Percentiles rank a stretch among this genome's conserved stretches.
Evolutionary conservation across 148 eudicot genomes (phyloP).

Genomic region (Silene uniflora): DNA sequence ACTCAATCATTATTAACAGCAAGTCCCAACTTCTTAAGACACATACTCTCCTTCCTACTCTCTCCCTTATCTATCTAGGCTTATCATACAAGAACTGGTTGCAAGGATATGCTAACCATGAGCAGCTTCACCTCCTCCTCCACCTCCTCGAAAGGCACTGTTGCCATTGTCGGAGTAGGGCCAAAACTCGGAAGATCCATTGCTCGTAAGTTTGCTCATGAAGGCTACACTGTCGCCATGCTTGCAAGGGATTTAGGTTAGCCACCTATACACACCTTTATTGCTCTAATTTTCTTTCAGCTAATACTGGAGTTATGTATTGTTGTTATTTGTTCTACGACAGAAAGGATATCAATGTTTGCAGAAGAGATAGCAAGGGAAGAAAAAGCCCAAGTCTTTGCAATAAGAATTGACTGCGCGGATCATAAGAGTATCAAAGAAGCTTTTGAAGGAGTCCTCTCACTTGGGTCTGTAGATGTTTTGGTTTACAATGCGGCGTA

Average conservation of each 20-base stretch:
- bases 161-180: constrained; percentile 94
- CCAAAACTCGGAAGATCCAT: constrained; percentile 82
- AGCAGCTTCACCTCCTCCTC: constrained; percentile 34
- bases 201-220: constrained; percentile 83
- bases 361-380: constrained; percentile 92
- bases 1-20: neutral
- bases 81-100: neutral
- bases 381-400: constrained; percentile 76
- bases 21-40: neutral
- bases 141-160: constrained; percentile 58
- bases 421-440: constrained; percentile 56
- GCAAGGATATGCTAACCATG: constrained; percentile 43
- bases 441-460: constrained; percentile 81
- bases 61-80: neutral
- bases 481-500: constrained; percentile 77
- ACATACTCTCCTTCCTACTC: neutral
- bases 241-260: constrained; percentile 78
- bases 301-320: no score
- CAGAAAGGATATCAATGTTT: constrained; percentile 67
- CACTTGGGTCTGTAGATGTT: constrained; percentile 78
- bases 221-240: constrained; percentile 89
- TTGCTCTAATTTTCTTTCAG: neutral
- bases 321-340: no score
- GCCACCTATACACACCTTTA: neutral
- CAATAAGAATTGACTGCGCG: constrained; percentile 83